Evolutionary conservation across 768 basidiomycete species (phyloP).

Genomic region (Rossbeevera mucosa): DNA sequence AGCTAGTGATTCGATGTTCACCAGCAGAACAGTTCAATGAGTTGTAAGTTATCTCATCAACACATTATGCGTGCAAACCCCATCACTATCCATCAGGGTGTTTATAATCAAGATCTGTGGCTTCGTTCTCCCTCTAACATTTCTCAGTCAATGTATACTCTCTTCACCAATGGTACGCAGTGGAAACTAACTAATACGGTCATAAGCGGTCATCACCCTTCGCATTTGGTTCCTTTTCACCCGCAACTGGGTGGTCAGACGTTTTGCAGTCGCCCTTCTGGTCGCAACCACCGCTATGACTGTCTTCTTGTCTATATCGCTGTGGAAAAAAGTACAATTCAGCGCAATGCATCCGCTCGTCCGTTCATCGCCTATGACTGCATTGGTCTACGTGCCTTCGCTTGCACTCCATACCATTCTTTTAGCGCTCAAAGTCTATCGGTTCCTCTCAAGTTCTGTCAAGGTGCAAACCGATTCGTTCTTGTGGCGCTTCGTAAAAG

Average conservation of each 20-base stretch:
- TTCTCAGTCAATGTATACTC: constrained; percentile 16
- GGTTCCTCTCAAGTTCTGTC: constrained; percentile 3
- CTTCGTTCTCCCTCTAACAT: neutral
- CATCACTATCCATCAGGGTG: neutral
- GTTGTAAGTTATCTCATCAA: neutral
- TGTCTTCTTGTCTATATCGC: neutral
- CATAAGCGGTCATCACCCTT: constrained; percentile 10
- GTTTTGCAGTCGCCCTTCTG: neutral
- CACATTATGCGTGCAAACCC: neutral
- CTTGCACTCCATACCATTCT: constrained; percentile 13
- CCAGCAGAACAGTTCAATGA: neutral
- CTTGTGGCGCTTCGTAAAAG: constrained; percentile 16
- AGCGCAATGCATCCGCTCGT: neutral
- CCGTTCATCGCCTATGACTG: neutral
- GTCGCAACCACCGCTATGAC: neutral
- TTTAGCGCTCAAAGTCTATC: constrained; percentile 15
- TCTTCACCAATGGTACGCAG: neutral
- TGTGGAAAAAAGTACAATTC: neutral
- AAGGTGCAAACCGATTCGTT: constrained; percentile 4
- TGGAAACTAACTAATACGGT: neutral
- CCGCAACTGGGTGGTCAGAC: neutral
- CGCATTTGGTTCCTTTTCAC: constrained; percentile 22
- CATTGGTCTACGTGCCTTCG: constrained; percentile 12
- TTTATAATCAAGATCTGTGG: neutral
- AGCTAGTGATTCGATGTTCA: neutral